phyloP scores from a whole-genome alignment of 768 basidiomycete species.

The Lentinus brumalis region DNA sequence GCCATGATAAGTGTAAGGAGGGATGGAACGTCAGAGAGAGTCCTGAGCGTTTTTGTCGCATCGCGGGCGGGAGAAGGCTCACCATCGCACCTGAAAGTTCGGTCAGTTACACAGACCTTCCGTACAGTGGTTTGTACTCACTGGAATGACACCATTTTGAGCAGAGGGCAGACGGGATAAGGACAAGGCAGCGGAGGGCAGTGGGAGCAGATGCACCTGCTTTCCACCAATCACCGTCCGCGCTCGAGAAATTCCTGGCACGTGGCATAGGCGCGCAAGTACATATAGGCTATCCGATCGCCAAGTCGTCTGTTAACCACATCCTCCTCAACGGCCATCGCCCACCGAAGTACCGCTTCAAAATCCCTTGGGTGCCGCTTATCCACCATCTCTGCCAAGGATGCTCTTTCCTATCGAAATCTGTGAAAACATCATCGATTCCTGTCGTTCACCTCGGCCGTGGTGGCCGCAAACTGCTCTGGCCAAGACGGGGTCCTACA shows the following conservation, averaged over 20 bases:
- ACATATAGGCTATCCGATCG: too few species aligned
- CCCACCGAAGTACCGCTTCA: too few species aligned
- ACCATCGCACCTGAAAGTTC: slow-evolving; percentile 68
- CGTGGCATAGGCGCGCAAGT: slow-evolving; percentile 8
- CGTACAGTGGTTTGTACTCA: slow-evolving; percentile 35
- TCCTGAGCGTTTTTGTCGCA: slow-evolving; percentile 13
- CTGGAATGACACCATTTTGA: slow-evolving; percentile 74
- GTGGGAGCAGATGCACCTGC: not conserved
- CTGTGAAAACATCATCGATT: too few species aligned
- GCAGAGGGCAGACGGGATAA: not conserved
- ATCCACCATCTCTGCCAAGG: too few species aligned
- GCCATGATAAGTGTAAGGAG: not conserved
- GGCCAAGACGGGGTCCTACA: too few species aligned
- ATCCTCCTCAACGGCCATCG: too few species aligned
- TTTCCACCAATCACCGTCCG: slow-evolving; percentile 10
- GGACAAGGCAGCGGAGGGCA: not conserved
- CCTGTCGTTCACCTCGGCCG: too few species aligned
- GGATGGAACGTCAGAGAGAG: slow-evolving; percentile 1
- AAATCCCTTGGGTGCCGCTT: too few species aligned
- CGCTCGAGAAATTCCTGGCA: slow-evolving; percentile 16
- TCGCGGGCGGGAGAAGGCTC: slow-evolving; percentile 25
- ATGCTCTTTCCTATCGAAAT: too few species aligned
- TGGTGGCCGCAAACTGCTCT: too few species aligned
- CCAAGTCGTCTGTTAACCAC: too few species aligned
- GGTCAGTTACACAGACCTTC: not conserved